A percentile compares a stretch with the other conserved stretches of the same genome.
Conservation (phyloP, 2,329 filamentous ascomycete species). For the Xylariales sp. region DNA sequence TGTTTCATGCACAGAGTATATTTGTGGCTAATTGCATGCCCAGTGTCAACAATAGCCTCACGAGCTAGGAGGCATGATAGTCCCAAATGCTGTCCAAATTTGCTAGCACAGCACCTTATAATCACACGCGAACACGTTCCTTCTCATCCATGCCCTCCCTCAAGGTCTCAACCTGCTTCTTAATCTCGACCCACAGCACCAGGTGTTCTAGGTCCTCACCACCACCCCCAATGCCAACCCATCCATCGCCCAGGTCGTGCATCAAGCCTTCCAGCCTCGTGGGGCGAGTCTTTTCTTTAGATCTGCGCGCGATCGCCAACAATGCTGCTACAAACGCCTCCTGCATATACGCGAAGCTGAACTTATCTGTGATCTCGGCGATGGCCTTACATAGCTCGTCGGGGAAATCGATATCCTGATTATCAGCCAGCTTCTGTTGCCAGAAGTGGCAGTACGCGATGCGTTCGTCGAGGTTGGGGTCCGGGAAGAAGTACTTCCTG, state of each 20-base stretch:
- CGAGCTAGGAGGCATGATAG: too few species aligned
- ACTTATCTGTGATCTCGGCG: slow-evolving; percentile 57
- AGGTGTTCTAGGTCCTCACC: slow-evolving; percentile 43
- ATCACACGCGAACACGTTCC: too few species aligned
- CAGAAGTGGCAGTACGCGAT: slow-evolving; percentile 59
- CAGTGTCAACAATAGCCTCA: too few species aligned
- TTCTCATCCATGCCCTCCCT: slow-evolving; percentile 52
- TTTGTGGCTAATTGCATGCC: too few species aligned
- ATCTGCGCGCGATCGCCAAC: slow-evolving; percentile 48
- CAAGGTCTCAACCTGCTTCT: slow-evolving; percentile 57
- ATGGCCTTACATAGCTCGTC: slow-evolving; percentile 53
- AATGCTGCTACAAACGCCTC: slow-evolving; percentile 63
- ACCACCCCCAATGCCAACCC: slow-evolving; percentile 29
- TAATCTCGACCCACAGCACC: slow-evolving; percentile 56
- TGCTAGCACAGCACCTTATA: too few species aligned
- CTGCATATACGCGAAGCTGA: slow-evolving; percentile 67
- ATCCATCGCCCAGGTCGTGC: slow-evolving; percentile 31
- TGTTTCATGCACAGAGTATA: too few species aligned
- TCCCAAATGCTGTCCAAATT: too few species aligned
- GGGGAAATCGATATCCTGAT: slow-evolving; percentile 57
- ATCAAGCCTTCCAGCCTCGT: slow-evolving; percentile 24
- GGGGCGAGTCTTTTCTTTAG: slow-evolving; percentile 11
- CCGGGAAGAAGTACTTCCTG: slow-evolving; percentile 60
- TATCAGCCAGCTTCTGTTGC: slow-evolving; percentile 51
- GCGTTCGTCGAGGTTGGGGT: slow-evolving; percentile 50